Conservation (phyloP, 2,329 filamentous ascomycete genomes). For the Didymella glomerata region DNA sequence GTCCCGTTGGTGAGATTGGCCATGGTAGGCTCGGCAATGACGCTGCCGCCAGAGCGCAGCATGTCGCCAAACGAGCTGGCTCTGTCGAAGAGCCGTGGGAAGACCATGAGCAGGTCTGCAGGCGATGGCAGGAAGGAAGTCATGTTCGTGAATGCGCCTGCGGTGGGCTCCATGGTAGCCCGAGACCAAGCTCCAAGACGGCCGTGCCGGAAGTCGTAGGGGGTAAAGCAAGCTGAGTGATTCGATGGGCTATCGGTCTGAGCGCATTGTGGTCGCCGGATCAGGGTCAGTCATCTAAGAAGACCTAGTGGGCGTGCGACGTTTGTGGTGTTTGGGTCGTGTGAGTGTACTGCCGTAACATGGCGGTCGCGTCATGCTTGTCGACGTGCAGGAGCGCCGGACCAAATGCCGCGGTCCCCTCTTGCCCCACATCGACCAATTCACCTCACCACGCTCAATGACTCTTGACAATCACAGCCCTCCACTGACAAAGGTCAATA, state of each 20-base stretch:
- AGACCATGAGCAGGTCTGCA: constrained; percentile 72
- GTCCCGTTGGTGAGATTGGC: constrained; percentile 54
- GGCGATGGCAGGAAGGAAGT: constrained; percentile 64
- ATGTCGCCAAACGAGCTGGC: constrained; percentile 70
- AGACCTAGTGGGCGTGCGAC: constrained; percentile 5
- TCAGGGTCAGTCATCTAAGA: constrained; percentile 14
- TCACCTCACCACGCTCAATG: not conserved
- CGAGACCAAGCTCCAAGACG: not conserved
- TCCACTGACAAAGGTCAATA: not conserved
- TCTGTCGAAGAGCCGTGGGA: constrained; percentile 74
- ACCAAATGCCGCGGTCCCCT: constrained; percentile 18
- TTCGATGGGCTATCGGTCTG: not conserved
- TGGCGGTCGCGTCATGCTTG: constrained; percentile 18
- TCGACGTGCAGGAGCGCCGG: constrained; percentile 12
- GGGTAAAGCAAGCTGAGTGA: constrained; percentile 1
- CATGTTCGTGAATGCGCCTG: constrained; percentile 43
- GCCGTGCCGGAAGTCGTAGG: constrained; percentile 1
- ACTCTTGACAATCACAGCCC: not conserved
- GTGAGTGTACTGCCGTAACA: constrained; percentile 3
- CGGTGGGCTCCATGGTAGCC: constrained; percentile 34
- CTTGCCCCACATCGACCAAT: constrained; percentile 4
- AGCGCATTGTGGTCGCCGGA: constrained; percentile 10
- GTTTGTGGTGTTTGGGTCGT: constrained; percentile 8
- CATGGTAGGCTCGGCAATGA: constrained; percentile 68
- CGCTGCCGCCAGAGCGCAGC: constrained; percentile 64